Evolutionary conservation across 164 flowering plant genomes (phyloP), one percentile per base, ranked within the genome.

Genomic region (Cinnamomum chago): DNA sequence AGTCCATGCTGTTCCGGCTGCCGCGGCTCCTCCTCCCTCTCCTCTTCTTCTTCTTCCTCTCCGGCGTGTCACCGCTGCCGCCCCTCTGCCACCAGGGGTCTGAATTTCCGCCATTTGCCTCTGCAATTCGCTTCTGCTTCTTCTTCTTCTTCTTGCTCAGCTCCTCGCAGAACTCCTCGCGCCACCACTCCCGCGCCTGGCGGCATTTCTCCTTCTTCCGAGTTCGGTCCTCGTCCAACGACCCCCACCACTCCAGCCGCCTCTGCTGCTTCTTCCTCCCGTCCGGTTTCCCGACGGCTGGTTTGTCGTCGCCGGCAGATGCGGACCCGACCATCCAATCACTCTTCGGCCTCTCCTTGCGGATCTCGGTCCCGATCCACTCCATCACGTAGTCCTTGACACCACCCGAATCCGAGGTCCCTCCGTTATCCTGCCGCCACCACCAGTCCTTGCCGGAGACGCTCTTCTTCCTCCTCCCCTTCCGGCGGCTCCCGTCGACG

Each of bases 381-480:
- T 93, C 97, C 97, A 90, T 89, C 72, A 95, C 98, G 79, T 93
- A 95, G 68, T 93, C 97, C 83, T 95, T 93, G 62, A 87, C 90
- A 22, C 90, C 80, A n/a, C 89, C 90, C 9, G 88, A 83, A 24
- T 86, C 91, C 15, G 85, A 81, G 20, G 83, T 88, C 3, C 82
- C 82, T 23, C 81, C 84, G 67, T 76, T 85, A 58, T 88, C 96
- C 81, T 92, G 93, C 27, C 83, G 83, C 95, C 97, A 88, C 97
- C 97, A 90, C 97, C 97, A 90, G 78, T 91, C 93, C 69, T 84
- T 83, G 55, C 87, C 86, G 0, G 90, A 80, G 52, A 80, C 79
- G 58, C 87, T 84, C 78, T 85, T 86, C 77, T 83, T 87, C 79
- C 76, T 75, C 77, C 80, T 18, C 76, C 77, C 65, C 70, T 52